phyloP scores from a whole-genome alignment of 1,139 yeast genomes.

The Citeromyces hawaiiensis region DNA sequence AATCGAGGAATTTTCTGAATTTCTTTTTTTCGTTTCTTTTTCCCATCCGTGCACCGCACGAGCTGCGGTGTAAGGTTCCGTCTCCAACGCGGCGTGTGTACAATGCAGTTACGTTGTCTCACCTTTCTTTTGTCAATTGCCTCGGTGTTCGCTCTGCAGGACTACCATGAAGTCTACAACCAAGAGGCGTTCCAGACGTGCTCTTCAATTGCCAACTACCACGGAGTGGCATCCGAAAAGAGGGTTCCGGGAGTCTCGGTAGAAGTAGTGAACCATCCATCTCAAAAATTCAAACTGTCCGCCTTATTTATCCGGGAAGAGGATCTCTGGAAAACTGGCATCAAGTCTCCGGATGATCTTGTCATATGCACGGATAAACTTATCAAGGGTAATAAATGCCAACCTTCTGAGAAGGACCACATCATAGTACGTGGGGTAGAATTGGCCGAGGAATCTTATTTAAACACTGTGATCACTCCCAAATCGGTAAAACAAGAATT shows the following conservation, averaged over 20 bases:
- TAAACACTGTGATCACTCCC: not conserved
- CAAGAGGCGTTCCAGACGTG: slow-evolving; percentile 14
- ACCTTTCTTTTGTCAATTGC: not conserved
- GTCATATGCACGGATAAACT: not conserved
- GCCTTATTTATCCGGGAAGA: not conserved
- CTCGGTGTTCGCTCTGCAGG: slow-evolving; percentile 9
- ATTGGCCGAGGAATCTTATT: not conserved
- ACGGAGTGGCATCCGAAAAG: not conserved
- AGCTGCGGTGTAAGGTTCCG: too few species aligned
- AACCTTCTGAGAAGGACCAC: not conserved
- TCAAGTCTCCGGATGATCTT: not conserved
- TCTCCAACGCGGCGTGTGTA: not conserved
- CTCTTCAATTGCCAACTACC: slow-evolving; percentile 14
- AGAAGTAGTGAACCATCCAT: not conserved
- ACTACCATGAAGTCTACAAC: slow-evolving; percentile 9
- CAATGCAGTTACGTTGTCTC: not conserved
- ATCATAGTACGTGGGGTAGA: not conserved
- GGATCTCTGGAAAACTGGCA: not conserved
- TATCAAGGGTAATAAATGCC: not conserved
- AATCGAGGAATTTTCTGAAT: not conserved
- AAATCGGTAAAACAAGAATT: not conserved
- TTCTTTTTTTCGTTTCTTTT: not conserved
- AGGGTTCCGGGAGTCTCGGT: not conserved
- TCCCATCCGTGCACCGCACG: not conserved
- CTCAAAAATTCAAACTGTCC: not conserved